Evolutionary conservation across 768 basidiomycete species (phyloP).

Genomic region (Mycena crocata): DNA sequence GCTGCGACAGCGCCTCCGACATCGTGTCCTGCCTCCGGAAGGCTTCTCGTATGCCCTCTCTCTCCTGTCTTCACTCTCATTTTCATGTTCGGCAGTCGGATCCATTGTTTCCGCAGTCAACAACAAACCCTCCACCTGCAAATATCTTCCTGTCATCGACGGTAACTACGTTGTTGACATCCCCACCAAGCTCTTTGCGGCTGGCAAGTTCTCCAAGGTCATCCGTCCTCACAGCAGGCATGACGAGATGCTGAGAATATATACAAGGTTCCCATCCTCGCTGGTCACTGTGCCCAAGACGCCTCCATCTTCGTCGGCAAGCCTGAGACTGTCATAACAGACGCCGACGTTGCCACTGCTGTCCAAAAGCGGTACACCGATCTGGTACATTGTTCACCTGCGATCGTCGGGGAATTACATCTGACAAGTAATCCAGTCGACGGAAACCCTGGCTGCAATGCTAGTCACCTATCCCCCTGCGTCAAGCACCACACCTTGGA

Average conservation of each 20-base stretch:
- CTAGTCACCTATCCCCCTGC: constrained; percentile 33
- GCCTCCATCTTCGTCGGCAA: constrained; percentile 35
- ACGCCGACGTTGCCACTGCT: constrained; percentile 23
- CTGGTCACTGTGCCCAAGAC: constrained; percentile 34
- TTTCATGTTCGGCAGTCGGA: constrained; percentile 17
- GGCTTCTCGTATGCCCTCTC: constrained; percentile 17
- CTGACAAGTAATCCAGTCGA: constrained; percentile 8
- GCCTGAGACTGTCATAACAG: constrained; percentile 21
- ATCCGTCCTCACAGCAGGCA: neutral
- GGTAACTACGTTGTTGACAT: constrained; percentile 39
- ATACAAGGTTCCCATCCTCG: constrained; percentile 32
- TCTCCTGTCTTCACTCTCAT: too few relatives aligned
- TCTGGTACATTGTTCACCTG: constrained; percentile 9
- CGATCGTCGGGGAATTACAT: neutral
- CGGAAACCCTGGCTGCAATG: constrained; percentile 17
- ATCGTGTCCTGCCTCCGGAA: constrained; percentile 31
- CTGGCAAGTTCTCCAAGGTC: constrained; percentile 40
- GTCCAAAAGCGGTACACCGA: constrained; percentile 30
- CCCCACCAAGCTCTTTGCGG: constrained; percentile 38
- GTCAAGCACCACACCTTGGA: constrained; percentile 31
- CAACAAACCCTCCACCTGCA: constrained; percentile 39
- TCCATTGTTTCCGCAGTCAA: constrained; percentile 44
- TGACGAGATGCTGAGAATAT: neutral
- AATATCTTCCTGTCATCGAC: constrained; percentile 37
- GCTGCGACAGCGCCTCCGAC: constrained; percentile 24